Percentiles rank a stretch among this genome's conserved stretches.
phyloP scores from a whole-genome alignment of 352 stramenopile species.

The Phytophthora citricola region DNA sequence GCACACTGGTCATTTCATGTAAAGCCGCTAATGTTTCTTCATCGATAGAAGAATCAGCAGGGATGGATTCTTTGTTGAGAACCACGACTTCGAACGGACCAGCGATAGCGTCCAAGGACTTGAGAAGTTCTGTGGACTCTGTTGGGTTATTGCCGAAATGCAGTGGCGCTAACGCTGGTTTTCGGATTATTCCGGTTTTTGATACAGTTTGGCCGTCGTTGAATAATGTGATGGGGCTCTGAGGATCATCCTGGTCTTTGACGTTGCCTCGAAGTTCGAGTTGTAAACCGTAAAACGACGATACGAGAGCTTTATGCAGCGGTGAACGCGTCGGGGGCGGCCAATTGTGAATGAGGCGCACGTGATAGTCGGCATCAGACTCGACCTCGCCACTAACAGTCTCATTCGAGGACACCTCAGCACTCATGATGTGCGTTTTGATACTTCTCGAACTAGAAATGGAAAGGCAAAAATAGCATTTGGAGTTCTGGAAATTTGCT shows the following conservation, averaged over 20 bases:
- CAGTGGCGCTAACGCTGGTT: slow-evolving; percentile 7
- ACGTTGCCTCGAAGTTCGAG: slow-evolving; percentile 45
- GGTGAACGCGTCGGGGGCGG: slow-evolving; percentile 2
- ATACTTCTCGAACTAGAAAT: background rate
- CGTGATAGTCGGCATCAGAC: slow-evolving; percentile 43
- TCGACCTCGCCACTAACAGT: slow-evolving; percentile 5
- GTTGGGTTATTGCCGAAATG: slow-evolving; percentile 14
- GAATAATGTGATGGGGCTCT: slow-evolving; percentile 12
- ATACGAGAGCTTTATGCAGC: slow-evolving; percentile 19
- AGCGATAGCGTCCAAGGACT: slow-evolving; percentile 28
- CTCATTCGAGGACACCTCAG: slow-evolving; percentile 4
- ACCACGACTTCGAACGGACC: slow-evolving; percentile 46
- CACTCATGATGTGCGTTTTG: slow-evolving; percentile 20
- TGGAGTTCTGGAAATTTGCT: no score
- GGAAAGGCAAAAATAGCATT: slow-evolving; percentile 11
- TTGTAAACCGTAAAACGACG: slow-evolving; percentile 54
- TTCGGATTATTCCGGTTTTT: slow-evolving; percentile 5
- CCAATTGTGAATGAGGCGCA: slow-evolving; percentile 48
- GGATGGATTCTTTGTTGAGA: slow-evolving; percentile 28
- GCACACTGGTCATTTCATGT: slow-evolving; percentile 47
- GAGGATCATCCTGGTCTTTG: slow-evolving; percentile 6
- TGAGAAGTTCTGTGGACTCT: slow-evolving; percentile 6
- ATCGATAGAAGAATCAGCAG: slow-evolving; percentile 19
- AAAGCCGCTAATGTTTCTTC: slow-evolving; percentile 22
- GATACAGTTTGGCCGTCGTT: slow-evolving; percentile 23